Base-by-base conservation (phyloP, 2,329 filamentous ascomycete genomes). In the Neoarthrinium moseri region DNA sequence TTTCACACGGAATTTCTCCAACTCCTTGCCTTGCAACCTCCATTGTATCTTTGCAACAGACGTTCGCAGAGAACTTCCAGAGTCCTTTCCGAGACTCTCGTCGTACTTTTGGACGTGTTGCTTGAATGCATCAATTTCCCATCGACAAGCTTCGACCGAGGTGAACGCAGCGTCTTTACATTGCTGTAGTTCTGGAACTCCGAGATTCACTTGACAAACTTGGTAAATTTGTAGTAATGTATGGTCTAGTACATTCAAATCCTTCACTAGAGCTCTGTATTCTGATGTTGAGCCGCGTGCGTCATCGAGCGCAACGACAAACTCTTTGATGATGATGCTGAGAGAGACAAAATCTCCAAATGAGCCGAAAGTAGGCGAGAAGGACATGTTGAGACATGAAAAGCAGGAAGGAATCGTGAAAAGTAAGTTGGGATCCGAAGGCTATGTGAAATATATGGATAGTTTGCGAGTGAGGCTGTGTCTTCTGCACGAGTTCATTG, bases 321-420 rank as follows among this genome's bases (percentile, higher is more conserved):
- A 7, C 12, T 40, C 37, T 17, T 18, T 40, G 37, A 40, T 29
- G 2, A 40, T 5, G 13, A 40, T 15, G 23, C 37, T 29, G 3
- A 40, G 4, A 11, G 37, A 27, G 18, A 40, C 27, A 23, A 40
- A 40, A 23, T 40, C 37, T 20, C 37, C 37, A 11, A 40, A 24
- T 4, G 37, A 15, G 37, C 37, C 37, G 27, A 40, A 40, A 5
- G 22, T 29, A 8, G 37, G 37, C 5, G 37, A 40, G 10, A 40
- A 40, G 12, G 37, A 40, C 37, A 40, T 40, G n/a, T n/a, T n/a
- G n/a, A n/a, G n/a, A n/a, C n/a, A n/a, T n/a, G n/a, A n/a, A n/a
- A n/a, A n/a, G n/a, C n/a, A n/a, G n/a, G n/a, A n/a, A n/a, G n/a
- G n/a, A n/a, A n/a, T n/a, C n/a, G n/a, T n/a, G n/a, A n/a, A n/a